Conservation (phyloP, 163 green algal genomes). For the Coccomyxa subellipsoidea region DNA sequence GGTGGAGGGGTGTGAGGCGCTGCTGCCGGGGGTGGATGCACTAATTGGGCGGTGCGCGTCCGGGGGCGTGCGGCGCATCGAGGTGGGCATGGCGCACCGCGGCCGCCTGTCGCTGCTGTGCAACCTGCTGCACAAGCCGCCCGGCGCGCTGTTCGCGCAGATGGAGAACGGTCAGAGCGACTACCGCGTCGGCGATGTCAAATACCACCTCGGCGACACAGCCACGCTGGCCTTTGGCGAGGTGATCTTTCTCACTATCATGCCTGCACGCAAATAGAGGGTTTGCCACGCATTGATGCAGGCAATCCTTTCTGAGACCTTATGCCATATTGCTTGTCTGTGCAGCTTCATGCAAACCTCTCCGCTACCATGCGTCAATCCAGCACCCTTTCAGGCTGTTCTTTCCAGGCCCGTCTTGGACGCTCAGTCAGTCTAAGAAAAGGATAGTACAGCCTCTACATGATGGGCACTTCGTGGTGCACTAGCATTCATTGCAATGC, state of each 20-base stretch:
- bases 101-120: conserved; percentile 76
- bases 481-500: no score
- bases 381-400: no score
- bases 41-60: conserved; percentile 31
- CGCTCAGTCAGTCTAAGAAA: no score
- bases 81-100: conserved; percentile 47
- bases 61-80: conserved; percentile 40
- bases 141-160: conserved; percentile 61
- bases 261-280: no score
- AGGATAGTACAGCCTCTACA: no score
- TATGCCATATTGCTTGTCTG: no score
- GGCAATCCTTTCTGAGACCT: not conserved
- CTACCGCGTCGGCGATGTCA: conserved; percentile 75
- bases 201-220: conserved; percentile 71
- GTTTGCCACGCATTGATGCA: not conserved
- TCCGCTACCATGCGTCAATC: no score
- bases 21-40: conserved; percentile 50
- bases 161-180: conserved; percentile 56
- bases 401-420: no score
- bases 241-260: not conserved
- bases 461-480: no score
- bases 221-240: not conserved
- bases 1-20: conserved; percentile 65
- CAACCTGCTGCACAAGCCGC: conserved; percentile 72
- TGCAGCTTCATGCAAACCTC: no score